Evolutionary conservation across 768 basidiomycete species (phyloP), one percentile per base, ranked within the genome.

Genomic region (Heimioporus sp.): DNA sequence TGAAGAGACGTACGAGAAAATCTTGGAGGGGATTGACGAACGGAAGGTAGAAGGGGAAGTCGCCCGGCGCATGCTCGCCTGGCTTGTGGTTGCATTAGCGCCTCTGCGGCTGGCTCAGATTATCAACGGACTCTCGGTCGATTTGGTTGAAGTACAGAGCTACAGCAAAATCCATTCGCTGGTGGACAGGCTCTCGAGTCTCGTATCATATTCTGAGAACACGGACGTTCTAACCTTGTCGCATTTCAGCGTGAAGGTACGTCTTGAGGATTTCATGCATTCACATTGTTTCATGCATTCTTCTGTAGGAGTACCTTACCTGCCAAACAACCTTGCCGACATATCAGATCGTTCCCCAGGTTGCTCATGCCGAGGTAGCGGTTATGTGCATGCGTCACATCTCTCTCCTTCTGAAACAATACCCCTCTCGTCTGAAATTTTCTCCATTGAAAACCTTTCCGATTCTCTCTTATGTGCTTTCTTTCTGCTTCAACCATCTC

Each of bases 241-340:
- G 3, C 56, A 57, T 35, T 57, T 43, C 21, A 57, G 49, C 20
- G 56, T 54, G 28, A 53, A 54, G 56, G 56, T 54, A 51, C 15
- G 35, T 16, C 30, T 4, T 19, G 13, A n/a, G 16, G 9, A 8
- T 38, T 7, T 19, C n/a, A 1, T 38, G n/a, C 7, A 12, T 28
- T 16, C 3, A 36, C 35, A 11, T 36, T 12, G 35, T 12, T 36
- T 28, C 24, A 36, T 36, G 16, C 11, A 11, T 16, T 36, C 12
- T 12, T 16, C 35, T 36, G 35, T 34, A 54, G 52, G 52, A 54
- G 19, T 54, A 54, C 20, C 41, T 54, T 19, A 38, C 32, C 10
- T 10, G 36, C 10, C 34, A 21, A 35, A 28, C 13, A 17, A 21
- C 42, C 9, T 16, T 45, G 15, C 24, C 35, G 15, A 21, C 19